Base-by-base conservation (phyloP, 2,329 filamentous ascomycete genomes). In the Biscogniauxia marginata region DNA sequence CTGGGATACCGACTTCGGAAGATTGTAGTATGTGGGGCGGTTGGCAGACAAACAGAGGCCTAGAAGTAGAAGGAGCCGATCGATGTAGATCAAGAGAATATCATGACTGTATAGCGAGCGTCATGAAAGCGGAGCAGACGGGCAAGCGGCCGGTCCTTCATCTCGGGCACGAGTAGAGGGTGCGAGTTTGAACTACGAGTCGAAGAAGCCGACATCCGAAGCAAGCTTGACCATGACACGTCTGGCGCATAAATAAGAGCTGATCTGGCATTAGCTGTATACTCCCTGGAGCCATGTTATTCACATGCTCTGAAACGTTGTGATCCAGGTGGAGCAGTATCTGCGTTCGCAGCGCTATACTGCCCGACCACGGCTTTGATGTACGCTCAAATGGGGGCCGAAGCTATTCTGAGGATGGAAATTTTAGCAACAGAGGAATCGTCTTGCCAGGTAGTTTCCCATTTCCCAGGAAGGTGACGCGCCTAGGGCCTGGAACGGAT, bases 1-100 rank as follows among this genome's bases (percentile, higher is more conserved):
- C 58, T 58, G 57, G 62, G 48, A 47, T 57, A 55, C 63, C 63
- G 65, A 65, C 62, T 63, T 60, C 63, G 63, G 65, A 58, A 61
- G 51, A 53, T 46, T 60, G 61, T 61, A n/a, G 65, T 63, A 53
- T 60, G 63, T 65, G 63, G 65, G 63, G 63, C 65, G 58, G 55
- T 57, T 62, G 56, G 56, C 56, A 56, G 59, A 51, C 47, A 61
- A 60, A 50, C 56, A 57, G 61, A 57, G 57, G 56, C 60, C 49
- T 58, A 50, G 50, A 50, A 57, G 53, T 25, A 45, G 18, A 55
- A 54, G 49, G 18, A 44, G 53, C 50, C 52, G 59, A 60, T 62
- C 59, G 57, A 57, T 54, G 55, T 50, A 49, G 55, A 55, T 63
- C 52, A 57, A 47, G 19, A 39, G 55, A 49, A 47, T 53, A 48